Evolutionary conservation across 495 filamentous ascomycete species (phyloP), one percentile per base, ranked within the genome.

Genomic region (Trichoderma erinaceum): DNA sequence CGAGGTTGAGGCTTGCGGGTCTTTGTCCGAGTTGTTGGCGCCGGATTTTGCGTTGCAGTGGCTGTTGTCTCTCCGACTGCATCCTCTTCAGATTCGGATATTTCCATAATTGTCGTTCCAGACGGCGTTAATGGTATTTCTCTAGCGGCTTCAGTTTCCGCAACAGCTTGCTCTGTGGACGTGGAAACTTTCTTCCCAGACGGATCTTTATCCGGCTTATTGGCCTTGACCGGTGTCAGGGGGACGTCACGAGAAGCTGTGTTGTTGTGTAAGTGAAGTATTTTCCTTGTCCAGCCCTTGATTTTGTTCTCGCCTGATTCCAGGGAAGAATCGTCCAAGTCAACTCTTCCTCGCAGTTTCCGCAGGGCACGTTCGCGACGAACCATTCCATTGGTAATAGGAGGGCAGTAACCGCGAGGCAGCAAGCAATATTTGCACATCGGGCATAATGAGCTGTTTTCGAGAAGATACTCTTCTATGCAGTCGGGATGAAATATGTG

Each of bases 401-500:
- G 79, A 1, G 91, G 87, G 65, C 87, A 89, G 72, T 86, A 88
- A 0, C 88, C 88, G 4, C 73, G 73, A 3, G 90, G 84, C 5
- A 97, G 77, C 68, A 91, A 89, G 58, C 83, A 88, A 61, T 86
- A 82, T 73, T 97, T 97, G 80, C 94, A 98, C 65, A 96, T 77
- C 1, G 94, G 94, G 72, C 94, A 98, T 15, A 96, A 82, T 50
- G 88, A 90, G 74, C 88, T 92, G 71, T 84, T 86, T 48, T 85
- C 78, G 63, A 80, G 78, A 52, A 97, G 80, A 70, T 92, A 93
- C 13, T 84, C 80, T 73, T 97, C 92, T 71, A 98, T 91, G 75
- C 94, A 98, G 52, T 87, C 88, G 3, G 91, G 87, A 67, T 98
- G 92, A 78, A 92, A 98, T 67, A 97, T 93, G 74, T 98, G 94